These are phyloP conservation scores for Leishmania turanica DNA, from an alignment of 208 protist genomes.

Conservation along the genomic window DNA sequence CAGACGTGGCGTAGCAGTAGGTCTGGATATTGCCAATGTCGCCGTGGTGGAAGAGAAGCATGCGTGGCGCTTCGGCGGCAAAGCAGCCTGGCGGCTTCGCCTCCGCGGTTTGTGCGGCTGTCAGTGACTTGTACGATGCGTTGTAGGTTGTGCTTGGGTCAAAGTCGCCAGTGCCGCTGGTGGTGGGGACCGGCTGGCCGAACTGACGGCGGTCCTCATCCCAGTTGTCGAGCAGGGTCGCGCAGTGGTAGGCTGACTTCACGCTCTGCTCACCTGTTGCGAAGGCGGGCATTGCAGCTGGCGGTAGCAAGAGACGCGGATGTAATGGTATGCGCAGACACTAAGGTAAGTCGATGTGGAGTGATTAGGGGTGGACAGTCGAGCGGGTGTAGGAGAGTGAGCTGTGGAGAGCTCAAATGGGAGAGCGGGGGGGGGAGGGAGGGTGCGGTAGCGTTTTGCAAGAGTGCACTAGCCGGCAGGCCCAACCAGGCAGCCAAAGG, in stretches of 20 bases:
- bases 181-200: constrained; percentile 16
- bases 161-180: constrained; percentile 16
- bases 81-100: constrained; percentile 67
- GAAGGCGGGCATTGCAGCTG: constrained; percentile 19
- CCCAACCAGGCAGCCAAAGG: neutral
- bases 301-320: neutral
- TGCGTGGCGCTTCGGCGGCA: constrained; percentile 54
- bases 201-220: constrained; percentile 76
- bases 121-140: constrained; percentile 49
- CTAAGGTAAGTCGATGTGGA: neutral
- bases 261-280: constrained; percentile 36
- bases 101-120: constrained; percentile 31
- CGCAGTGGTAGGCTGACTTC: constrained; percentile 85
- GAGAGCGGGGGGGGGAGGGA: neutral
- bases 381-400: neutral
- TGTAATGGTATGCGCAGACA: neutral
- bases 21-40: constrained; percentile 59
- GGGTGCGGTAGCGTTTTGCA: neutral
- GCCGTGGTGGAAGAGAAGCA: constrained; percentile 89
- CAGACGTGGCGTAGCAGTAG: constrained; percentile 54
- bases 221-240: constrained; percentile 87
- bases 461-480: neutral
- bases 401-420: neutral
- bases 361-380: too few relatives aligned
- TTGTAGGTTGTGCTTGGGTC: constrained; percentile 57